Base-by-base conservation (phyloP, 352 stramenopile species). In the Pythium guiyangense region DNA sequence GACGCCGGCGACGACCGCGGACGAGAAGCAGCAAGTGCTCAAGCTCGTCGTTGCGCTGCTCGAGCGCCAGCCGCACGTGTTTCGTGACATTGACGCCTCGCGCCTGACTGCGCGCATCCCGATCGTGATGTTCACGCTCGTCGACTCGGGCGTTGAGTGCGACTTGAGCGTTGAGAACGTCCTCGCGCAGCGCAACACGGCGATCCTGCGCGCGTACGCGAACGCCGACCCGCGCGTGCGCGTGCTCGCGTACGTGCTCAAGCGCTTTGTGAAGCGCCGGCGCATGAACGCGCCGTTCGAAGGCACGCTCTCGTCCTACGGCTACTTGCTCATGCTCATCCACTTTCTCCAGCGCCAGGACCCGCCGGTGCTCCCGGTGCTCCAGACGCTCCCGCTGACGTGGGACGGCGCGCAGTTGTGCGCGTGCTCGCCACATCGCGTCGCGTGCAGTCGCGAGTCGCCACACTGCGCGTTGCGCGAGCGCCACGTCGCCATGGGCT, bases 81-180 rank as follows among this genome's bases (percentile, higher is more conserved):
- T 94, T 47, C 55, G 64, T 0, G 82, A 73, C 5, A 68, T 94
- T 10, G 81, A 94, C 45, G 88, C 87, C 0, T 81, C 73, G 2
- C 78, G 96, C 0, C 68, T 98, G 18, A 98, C 94, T 10, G 97
- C 97, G 10, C 83, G 97, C 22, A 99, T 99, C 49, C 97, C 97
- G 12, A 98, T 99, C 58, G 77, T 99, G 27, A 98, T 98, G 77
- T 99, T 99, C 62, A 88, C 91, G 43, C 94, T 97, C 63, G 74
- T 72, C 0, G 64, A 74, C 14, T 78, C 70, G 18, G 75, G 79
- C 3, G 84, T 86, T 40, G 79, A 90, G 55, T 94, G 84, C 55
- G 84, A 94, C 51, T 62, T 94, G 45, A 92, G 82, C 39, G 88
- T 99, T n/a, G 91, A 99, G 63, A 99, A 99, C 64, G 80, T 93